Conservation (phyloP, 2,329 filamentous ascomycete species). For the Plenodomus tracheiphilus region DNA sequence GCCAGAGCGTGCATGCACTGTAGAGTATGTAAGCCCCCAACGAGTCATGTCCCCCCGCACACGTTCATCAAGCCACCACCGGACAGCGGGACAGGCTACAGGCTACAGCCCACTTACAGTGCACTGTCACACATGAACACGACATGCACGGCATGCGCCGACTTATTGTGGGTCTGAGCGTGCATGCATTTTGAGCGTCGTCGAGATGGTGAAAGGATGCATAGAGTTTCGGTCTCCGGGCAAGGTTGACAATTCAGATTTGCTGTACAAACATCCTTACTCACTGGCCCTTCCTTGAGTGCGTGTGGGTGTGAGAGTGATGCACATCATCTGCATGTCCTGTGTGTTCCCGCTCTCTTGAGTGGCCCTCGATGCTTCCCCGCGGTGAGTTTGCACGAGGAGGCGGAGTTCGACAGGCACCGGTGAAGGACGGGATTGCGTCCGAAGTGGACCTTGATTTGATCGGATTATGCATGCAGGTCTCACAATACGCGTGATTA, state of each 20-base stretch:
- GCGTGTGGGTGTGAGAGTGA: too few species aligned
- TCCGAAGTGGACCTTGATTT: neutral
- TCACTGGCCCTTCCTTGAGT: neutral
- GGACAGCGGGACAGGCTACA: neutral
- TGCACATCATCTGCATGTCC: too few species aligned
- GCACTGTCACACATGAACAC: neutral
- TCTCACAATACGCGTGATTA: neutral
- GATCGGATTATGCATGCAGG: neutral
- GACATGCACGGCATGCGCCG: neutral
- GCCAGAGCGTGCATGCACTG: neutral
- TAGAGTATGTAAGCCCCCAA: neutral
- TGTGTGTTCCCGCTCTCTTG: too few species aligned
- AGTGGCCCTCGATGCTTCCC: neutral
- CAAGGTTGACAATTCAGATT: neutral
- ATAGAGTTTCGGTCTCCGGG: neutral
- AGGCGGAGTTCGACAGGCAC: neutral
- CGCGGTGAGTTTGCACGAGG: neutral
- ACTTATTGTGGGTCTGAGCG: neutral
- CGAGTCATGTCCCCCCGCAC: neutral
- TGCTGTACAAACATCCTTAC: neutral
- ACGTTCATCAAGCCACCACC: neutral
- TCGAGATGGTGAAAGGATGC: neutral
- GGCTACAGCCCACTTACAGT: neutral
- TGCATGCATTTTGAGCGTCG: neutral
- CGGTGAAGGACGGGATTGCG: neutral